Conservation (phyloP, 306 rosid genomes). For the Erythrophleum fordii region DNA sequence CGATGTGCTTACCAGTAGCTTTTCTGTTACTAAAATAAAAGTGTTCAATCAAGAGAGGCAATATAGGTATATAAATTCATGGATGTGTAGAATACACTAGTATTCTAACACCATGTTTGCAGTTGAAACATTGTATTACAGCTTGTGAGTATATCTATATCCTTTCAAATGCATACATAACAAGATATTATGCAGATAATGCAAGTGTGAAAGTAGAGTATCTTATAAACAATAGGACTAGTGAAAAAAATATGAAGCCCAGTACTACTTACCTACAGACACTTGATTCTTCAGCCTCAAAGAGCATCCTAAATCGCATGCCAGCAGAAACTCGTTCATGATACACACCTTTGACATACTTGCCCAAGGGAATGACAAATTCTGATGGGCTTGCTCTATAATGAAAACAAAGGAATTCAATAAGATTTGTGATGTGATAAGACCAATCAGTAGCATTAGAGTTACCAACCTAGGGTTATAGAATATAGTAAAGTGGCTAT, state of each 20-base stretch:
- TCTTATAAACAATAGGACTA: neutral
- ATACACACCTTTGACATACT: neutral
- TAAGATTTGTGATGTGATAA: neutral
- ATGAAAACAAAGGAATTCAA: neutral
- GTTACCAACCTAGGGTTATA: conserved; percentile 41
- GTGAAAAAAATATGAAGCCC: too few species aligned
- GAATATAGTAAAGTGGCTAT: too few species aligned
- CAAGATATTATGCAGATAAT: neutral
- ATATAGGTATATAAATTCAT: neutral
- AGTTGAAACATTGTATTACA: too few species aligned
- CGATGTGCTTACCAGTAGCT: neutral
- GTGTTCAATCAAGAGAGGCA: neutral
- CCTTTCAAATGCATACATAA: neutral
- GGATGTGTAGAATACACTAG: too few species aligned
- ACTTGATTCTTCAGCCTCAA: too few species aligned
- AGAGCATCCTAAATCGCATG: too few species aligned
- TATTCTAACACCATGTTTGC: too few species aligned
- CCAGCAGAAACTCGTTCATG: too few species aligned
- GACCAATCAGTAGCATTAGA: neutral
- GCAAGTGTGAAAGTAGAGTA: neutral
- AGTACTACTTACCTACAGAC: too few species aligned
- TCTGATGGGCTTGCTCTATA: conserved; percentile 63
- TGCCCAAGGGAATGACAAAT: conserved; percentile 60
- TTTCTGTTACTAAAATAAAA: neutral
- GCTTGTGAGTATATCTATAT: neutral